These are phyloP conservation scores for Kandelia obovata DNA, from an alignment of 345 rosid genomes.

Conservation along the genomic window DNA sequence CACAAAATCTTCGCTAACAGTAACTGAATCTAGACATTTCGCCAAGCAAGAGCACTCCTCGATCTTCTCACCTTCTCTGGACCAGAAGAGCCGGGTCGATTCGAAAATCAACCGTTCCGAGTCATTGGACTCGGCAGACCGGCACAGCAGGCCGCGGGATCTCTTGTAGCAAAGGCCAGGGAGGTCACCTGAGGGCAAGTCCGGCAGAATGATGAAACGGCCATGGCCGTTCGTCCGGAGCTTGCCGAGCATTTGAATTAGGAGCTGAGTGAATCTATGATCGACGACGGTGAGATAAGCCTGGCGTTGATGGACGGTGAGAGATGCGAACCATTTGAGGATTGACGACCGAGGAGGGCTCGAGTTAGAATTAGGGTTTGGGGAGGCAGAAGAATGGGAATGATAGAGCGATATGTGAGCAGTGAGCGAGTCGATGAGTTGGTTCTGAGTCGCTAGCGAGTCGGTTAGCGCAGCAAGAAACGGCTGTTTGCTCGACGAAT, in stretches of 20 bases:
- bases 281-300: conserved; percentile 68
- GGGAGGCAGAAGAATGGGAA: conserved; percentile 36
- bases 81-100: conserved; percentile 58
- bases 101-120: conserved; percentile 50
- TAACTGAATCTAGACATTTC: conserved; percentile 54
- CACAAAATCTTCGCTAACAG: conserved; percentile 55
- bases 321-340: conserved; percentile 83
- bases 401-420: conserved; percentile 88
- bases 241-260: conserved; percentile 70
- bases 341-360: conserved; percentile 56
- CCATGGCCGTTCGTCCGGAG: conserved; percentile 58
- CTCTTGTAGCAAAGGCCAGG: conserved; percentile 75
- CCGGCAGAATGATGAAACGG: conserved; percentile 78
- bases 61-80: conserved; percentile 57
- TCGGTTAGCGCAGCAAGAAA: conserved; percentile 13
- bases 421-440: conserved; percentile 72
- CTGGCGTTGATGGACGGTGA: conserved; percentile 69
- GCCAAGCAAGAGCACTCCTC: conserved; percentile 51
- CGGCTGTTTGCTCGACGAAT: conserved; percentile 5
- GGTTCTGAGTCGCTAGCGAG: conserved; percentile 50
- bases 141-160: conserved; percentile 67
- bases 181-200: conserved; percentile 66
- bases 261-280: conserved; percentile 50
- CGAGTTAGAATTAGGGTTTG: conserved; percentile 32
- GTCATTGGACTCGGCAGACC: conserved; percentile 55